These are phyloP conservation scores for Fusarium caatingaense DNA, from an alignment of 2,329 filamentous ascomycete species.

Conservation along the genomic window DNA sequence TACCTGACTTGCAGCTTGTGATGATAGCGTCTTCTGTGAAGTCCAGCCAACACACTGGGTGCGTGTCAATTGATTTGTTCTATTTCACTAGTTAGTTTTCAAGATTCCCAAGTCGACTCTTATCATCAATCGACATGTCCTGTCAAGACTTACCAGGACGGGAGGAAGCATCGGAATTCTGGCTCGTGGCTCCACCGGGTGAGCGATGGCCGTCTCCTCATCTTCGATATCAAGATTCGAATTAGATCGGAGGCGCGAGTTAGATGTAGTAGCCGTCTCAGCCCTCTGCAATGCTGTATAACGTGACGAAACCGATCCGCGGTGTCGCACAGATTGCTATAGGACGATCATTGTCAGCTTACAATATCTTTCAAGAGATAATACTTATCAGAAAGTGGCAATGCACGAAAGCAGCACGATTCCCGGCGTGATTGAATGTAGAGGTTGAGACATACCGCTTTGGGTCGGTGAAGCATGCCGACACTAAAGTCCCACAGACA, in stretches of 20 bases:
- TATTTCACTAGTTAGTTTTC: conserved; percentile 51
- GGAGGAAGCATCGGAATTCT: conserved; percentile 89
- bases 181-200: conserved; percentile 86
- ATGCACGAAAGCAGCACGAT: not conserved
- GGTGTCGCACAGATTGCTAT: conserved; percentile 53
- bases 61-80: conserved; percentile 85
- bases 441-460: conserved; percentile 70
- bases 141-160: conserved; percentile 74
- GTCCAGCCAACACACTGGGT: conserved; percentile 90
- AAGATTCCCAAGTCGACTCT: conserved; percentile 1
- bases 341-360: conserved; percentile 27
- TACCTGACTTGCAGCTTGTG: conserved; percentile 91
- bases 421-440: not conserved
- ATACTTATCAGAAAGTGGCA: not conserved
- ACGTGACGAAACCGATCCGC: conserved; percentile 65
- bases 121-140: not conserved
- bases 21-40: conserved; percentile 95
- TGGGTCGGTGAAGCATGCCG: conserved; percentile 93
- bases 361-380: not conserved
- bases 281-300: conserved; percentile 63
- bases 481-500: conserved; percentile 98
- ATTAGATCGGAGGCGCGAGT: conserved; percentile 73
- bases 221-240: conserved; percentile 70
- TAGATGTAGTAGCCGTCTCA: conserved; percentile 71
- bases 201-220: conserved; percentile 72